Conservation (phyloP, 805 yeast species). For the Lachancea nothofagi region DNA sequence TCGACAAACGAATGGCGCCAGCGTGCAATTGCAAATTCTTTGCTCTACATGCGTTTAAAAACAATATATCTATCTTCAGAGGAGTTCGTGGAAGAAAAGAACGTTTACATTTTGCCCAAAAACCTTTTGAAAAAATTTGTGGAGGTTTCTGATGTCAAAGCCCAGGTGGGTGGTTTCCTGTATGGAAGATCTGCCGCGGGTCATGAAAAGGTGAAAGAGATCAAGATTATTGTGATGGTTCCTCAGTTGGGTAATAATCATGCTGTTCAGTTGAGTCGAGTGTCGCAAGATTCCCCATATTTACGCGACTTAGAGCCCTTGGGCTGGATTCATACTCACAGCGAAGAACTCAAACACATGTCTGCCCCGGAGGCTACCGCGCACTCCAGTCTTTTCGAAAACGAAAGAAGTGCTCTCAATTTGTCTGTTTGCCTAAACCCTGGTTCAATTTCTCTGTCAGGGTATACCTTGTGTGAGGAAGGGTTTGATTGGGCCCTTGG, state of each 20-base stretch:
- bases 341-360: constrained; percentile 56
- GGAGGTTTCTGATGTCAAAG: constrained; percentile 71
- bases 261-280: constrained; percentile 53
- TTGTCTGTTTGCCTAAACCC: constrained; percentile 69
- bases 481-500: constrained; percentile 76
- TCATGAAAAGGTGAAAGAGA: constrained; percentile 68
- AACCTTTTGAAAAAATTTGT: constrained; percentile 73
- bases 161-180: constrained; percentile 75
- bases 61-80: constrained; percentile 69
- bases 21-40: constrained; percentile 73
- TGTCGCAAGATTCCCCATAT: constrained; percentile 31
- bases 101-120: constrained; percentile 76
- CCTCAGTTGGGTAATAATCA: constrained; percentile 82
- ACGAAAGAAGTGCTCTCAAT: constrained; percentile 42
- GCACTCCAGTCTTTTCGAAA: constrained; percentile 39
- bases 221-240: constrained; percentile 65
- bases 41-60: constrained; percentile 67
- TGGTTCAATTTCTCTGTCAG: constrained; percentile 76
- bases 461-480: constrained; percentile 51
- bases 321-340: constrained; percentile 94
- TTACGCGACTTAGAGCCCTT: constrained; percentile 63
- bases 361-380: constrained; percentile 67
- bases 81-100: constrained; percentile 50
- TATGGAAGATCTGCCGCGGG: constrained; percentile 78
- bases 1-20: constrained; percentile 89